Evolutionary conservation across 805 yeast species (phyloP).

Genomic region (Saccharomycopsis sp.): DNA sequence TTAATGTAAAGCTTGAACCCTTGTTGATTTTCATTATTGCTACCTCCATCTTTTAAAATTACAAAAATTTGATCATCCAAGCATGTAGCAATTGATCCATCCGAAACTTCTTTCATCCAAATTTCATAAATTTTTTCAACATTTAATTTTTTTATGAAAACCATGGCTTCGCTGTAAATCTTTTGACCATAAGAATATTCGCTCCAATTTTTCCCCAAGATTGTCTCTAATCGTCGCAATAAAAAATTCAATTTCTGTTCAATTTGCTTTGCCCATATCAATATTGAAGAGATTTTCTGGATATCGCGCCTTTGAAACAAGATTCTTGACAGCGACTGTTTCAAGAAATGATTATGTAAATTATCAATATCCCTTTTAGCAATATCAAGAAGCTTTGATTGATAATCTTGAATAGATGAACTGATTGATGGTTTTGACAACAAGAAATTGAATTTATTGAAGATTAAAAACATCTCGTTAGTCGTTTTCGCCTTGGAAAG

Average conservation of each 20-base stretch:
- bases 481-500: slow-evolving; percentile 36
- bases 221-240: slow-evolving; percentile 38
- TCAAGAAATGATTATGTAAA: slow-evolving; percentile 35
- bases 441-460: slow-evolving; percentile 42
- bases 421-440: slow-evolving; percentile 47
- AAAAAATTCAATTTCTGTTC: slow-evolving; percentile 37
- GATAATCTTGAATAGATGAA: slow-evolving; percentile 55
- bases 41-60: slow-evolving; percentile 28
- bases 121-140: slow-evolving; percentile 33
- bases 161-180: slow-evolving; percentile 43
- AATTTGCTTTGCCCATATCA: slow-evolving; percentile 50
- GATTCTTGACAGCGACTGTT: slow-evolving; percentile 31
- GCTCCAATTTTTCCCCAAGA: slow-evolving; percentile 57
- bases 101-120: slow-evolving; percentile 40
- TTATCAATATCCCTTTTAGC: slow-evolving; percentile 40
- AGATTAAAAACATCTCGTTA: slow-evolving; percentile 44
- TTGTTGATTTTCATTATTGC: slow-evolving; percentile 25
- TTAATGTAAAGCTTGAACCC: slow-evolving; percentile 26
- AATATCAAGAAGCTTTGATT: slow-evolving; percentile 40
- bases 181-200: slow-evolving; percentile 60
- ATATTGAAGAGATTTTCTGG: slow-evolving; percentile 39
- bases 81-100: slow-evolving; percentile 12
- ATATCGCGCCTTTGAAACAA: slow-evolving; percentile 38
- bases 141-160: slow-evolving; percentile 41
- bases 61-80: slow-evolving; percentile 35